Conservation (phyloP, 192 early-diverging fungal species). For the Gryganskiella cystojenkinii region DNA sequence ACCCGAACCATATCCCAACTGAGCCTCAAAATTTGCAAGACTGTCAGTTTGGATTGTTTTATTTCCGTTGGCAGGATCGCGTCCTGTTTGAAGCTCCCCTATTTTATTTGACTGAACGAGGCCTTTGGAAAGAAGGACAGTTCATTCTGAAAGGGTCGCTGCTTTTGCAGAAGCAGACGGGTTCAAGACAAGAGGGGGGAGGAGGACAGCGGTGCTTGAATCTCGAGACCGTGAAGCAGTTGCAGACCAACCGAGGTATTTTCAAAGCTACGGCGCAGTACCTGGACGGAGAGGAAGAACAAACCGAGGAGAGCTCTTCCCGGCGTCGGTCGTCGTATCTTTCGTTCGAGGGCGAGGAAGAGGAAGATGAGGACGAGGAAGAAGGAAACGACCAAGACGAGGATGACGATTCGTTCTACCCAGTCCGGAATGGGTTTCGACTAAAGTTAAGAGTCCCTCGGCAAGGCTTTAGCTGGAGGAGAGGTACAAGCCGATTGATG, state of each 20-base stretch:
- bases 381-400: neutral
- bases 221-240: conserved; percentile 2
- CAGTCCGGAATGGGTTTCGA: conserved; percentile 24
- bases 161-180: conserved; percentile 13
- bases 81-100: neutral
- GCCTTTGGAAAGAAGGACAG: conserved; percentile 15
- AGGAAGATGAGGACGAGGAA: neutral
- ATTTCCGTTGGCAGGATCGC: conserved; percentile 28
- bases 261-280: neutral
- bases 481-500: neutral
- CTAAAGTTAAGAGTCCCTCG: neutral
- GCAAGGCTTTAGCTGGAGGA: neutral
- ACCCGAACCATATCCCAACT: neutral
- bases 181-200: neutral
- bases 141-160: conserved; percentile 16
- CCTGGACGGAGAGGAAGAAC: neutral
- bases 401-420: conserved; percentile 12
- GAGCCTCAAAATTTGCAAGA: conserved; percentile 39
- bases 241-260: conserved; percentile 8
- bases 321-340: neutral
- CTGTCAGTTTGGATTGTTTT: conserved; percentile 21
- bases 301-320: neutral
- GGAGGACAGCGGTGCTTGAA: conserved; percentile 16
- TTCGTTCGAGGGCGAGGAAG: neutral
- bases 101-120: conserved; percentile 15